Evolutionary conservation across 179 eudicot genomes (phyloP).

Genomic region (Pouteria campechiana): DNA sequence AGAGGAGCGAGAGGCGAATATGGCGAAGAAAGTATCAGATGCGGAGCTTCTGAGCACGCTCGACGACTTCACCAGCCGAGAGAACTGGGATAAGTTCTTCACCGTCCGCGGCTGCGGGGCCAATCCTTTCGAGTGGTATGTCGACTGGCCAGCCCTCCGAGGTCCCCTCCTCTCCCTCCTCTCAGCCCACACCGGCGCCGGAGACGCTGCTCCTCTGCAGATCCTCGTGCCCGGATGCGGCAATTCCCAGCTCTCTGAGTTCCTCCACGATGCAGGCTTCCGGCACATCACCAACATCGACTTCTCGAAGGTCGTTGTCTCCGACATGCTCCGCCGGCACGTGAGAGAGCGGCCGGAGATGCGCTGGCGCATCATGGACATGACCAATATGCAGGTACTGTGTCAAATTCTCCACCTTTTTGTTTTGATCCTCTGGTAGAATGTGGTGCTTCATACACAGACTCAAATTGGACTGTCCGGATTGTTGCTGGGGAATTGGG

Average conservation of each 20-base stretch:
- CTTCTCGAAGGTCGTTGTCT: conserved; percentile 84
- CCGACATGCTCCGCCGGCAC: conserved; percentile 73
- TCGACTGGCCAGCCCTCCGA: conserved; percentile 78
- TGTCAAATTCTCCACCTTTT: too few species aligned
- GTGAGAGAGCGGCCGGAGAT: conserved; percentile 60
- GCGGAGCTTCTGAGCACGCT: conserved; percentile 58
- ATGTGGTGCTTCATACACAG: too few species aligned
- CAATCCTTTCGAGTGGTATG: conserved; percentile 93
- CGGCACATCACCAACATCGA: conserved; percentile 63
- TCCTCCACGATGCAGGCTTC: conserved; percentile 73
- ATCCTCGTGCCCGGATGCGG: conserved; percentile 92
- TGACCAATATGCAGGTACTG: conserved; percentile 74
- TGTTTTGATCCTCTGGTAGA: too few species aligned
- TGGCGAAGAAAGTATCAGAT: conserved; percentile 3
- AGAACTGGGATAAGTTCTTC: conserved; percentile 92
- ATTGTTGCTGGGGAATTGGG: too few species aligned
- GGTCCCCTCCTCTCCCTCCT: conserved; percentile 43
- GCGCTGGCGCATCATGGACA: conserved; percentile 99
- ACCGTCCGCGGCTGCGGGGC: conserved; percentile 51
- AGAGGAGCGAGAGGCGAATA: too few species aligned
- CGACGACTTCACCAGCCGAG: conserved; percentile 76
- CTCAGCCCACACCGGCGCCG: neutral
- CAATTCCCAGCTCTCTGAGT: conserved; percentile 70
- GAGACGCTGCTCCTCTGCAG: conserved; percentile 15
- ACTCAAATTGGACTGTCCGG: too few species aligned